These are phyloP conservation scores for Groenewaldozyma salmanticensis DNA, from an alignment of 805 yeast species.

Conservation along the genomic window DNA sequence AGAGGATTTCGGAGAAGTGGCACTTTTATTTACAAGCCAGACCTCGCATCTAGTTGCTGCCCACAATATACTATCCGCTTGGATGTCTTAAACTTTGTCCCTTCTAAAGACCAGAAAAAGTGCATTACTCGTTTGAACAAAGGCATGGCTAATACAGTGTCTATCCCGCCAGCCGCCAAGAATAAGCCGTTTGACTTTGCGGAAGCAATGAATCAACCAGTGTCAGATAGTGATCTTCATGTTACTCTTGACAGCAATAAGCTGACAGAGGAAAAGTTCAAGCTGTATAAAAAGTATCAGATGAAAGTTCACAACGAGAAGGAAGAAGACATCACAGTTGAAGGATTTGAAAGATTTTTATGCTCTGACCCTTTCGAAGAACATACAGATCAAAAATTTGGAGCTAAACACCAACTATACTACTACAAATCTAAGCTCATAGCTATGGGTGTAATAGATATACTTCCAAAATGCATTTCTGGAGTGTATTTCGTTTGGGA, in stretches of 20 bases:
- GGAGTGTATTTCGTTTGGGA: slow-evolving; percentile 87
- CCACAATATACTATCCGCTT: slow-evolving; percentile 72
- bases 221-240: slow-evolving; percentile 8
- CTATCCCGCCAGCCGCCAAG: slow-evolving; percentile 14
- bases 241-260: slow-evolving; percentile 44
- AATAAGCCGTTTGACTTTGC: slow-evolving; percentile 23
- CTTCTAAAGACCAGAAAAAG: slow-evolving; percentile 59
- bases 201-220: slow-evolving; percentile 32
- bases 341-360: slow-evolving; percentile 53
- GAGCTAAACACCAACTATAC: slow-evolving; percentile 58
- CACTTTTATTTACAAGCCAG: slow-evolving; percentile 52
- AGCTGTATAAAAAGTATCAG: slow-evolving; percentile 51
- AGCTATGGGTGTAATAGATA: slow-evolving; percentile 69
- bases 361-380: slow-evolving; percentile 54
- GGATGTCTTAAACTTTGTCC: slow-evolving; percentile 33
- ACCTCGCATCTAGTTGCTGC: slow-evolving; percentile 65
- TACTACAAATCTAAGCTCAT: slow-evolving; percentile 52
- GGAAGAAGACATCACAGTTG: slow-evolving; percentile 34
- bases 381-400: not conserved
- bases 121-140: slow-evolving; percentile 48
- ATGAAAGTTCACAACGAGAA: slow-evolving; percentile 55
- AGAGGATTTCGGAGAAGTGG: slow-evolving; percentile 79
- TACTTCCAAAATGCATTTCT: slow-evolving; percentile 59
- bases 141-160: not conserved
- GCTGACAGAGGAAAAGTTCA: slow-evolving; percentile 49